These are phyloP conservation scores for Pleoardoris graminearum DNA, from an alignment of 2,329 filamentous ascomycete species.

Conservation along the genomic window DNA sequence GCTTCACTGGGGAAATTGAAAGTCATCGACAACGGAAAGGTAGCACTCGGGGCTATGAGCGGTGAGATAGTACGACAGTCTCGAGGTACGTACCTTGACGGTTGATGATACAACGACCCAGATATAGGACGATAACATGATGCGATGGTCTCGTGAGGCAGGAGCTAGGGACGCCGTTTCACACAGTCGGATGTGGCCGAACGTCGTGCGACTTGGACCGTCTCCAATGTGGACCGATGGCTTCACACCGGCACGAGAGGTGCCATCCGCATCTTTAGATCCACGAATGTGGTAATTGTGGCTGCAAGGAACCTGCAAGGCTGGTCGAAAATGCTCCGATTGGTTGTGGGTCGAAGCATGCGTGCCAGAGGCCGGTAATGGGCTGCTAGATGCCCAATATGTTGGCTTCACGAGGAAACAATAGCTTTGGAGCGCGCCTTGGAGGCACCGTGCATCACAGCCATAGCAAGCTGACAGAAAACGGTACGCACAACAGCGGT, in stretches of 20 bases:
- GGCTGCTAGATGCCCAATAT: constrained; percentile 21
- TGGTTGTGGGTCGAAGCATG: constrained; percentile 17
- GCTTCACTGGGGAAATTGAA: constrained; percentile 4
- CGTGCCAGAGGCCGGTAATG: constrained; percentile 20
- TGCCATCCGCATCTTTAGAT: constrained; percentile 7
- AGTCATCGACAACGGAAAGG: constrained; percentile 10
- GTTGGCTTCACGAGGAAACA: constrained; percentile 20
- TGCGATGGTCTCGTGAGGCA: constrained; percentile 23
- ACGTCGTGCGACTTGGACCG: constrained; percentile 26
- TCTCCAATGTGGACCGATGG: constrained; percentile 16
- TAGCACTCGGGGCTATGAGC: constrained; percentile 23
- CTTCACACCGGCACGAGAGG: constrained; percentile 15
- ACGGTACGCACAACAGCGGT: constrained; percentile 40
- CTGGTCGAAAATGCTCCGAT: constrained; percentile 31
- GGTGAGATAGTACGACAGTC: constrained; percentile 27
- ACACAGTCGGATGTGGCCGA: constrained; percentile 28
- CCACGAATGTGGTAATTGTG: constrained; percentile 19
- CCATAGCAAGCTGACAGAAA: constrained; percentile 40
- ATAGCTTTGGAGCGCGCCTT: constrained; percentile 18
- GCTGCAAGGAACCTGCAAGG: constrained; percentile 24
- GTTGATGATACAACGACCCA: constrained; percentile 16
- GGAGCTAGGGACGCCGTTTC: constrained; percentile 16
- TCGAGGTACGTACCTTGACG: constrained; percentile 23
- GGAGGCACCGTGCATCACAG: constrained; percentile 22
- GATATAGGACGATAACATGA: constrained; percentile 17